Conservation (phyloP, 2,329 filamentous ascomycete species). For the Aureobasidium sp. region DNA sequence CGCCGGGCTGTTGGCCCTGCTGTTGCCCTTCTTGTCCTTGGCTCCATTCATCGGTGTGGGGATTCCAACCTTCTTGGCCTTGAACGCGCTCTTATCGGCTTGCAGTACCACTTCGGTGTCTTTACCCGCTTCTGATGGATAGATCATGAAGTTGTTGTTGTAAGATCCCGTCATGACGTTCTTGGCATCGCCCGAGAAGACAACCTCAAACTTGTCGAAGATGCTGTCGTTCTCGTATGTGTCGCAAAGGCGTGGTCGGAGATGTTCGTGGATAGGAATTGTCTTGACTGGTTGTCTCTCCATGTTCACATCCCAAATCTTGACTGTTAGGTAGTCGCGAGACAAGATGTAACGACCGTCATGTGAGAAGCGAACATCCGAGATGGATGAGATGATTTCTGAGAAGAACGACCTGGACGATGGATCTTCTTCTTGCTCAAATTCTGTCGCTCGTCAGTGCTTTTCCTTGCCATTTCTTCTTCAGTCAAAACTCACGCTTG, state of each 20-base stretch:
- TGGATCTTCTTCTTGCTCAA: constrained; percentile 97
- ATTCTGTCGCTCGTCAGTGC: constrained; percentile 52
- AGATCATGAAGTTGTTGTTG: constrained; percentile 99
- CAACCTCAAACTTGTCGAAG: constrained; percentile 99
- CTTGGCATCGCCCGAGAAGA: constrained; percentile 95
- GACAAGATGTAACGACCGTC: constrained; percentile 97
- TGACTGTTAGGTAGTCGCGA: constrained; percentile 95
- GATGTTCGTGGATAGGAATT: constrained; percentile 96
- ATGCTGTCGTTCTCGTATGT: constrained; percentile 99
- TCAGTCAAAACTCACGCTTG: constrained; percentile 58
- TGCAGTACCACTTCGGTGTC: constrained; percentile 96
- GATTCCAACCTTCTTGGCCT: constrained; percentile 98
- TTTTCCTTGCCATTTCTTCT: not conserved
- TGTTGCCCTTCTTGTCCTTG: constrained; percentile 60
- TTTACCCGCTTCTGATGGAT: constrained; percentile 89
- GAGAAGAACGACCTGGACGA: constrained; percentile 98
- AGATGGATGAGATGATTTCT: constrained; percentile 99
- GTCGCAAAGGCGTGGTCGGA: constrained; percentile 87
- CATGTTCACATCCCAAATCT: constrained; percentile 99
- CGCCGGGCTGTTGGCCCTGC: constrained; percentile 79
- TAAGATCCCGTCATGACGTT: constrained; percentile 99
- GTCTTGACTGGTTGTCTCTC: constrained; percentile 96
- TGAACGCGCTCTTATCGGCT: constrained; percentile 98
- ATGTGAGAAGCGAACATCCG: constrained; percentile 93
- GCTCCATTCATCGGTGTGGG: constrained; percentile 90